Evolutionary conservation across 2,329 filamentous ascomycete genomes (phyloP), one percentile per base, ranked within the genome.

Genomic region (Paramyrothecium roridum): DNA sequence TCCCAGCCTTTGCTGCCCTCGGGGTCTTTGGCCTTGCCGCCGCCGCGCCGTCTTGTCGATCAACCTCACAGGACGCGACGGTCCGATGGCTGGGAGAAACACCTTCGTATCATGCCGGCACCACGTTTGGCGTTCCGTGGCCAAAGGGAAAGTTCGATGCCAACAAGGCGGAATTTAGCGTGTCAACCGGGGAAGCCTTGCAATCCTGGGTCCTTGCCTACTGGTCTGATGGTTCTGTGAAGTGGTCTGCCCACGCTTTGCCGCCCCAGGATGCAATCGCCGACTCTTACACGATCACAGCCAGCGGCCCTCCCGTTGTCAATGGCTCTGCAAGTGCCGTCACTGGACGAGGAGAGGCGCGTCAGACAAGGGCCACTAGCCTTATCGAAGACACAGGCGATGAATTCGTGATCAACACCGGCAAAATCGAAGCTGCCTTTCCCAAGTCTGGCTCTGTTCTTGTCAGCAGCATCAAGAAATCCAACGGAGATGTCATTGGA

Each of bases 171-270:
- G 60, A 62, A 7, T 76, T 78, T 57, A 65, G 65, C 8, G 65
- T 71, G 22, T 59, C 60, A 1, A 58, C 59, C 20, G 65, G 63
- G 6, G 62, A 61, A 1, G 63, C 33, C 20, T 54, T 63, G 43
- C 33, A 52, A 8, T 81, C 82, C 0, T 85, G 83, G 82, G 70
- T 76, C 3, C 85, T 79, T 1, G 81, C 78, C 0, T 83, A 81
- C 63, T 86, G 83, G 83, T 74, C 77, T 1, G 83, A 86, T 66
- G 80, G 79, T 23, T 84, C 83, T 0, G 73, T 85, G 53, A 86
- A 85, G 62, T 86, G 83, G 83, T 83, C 80, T 3, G 82, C 76
- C 1, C 83, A 86, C 61, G 81, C 83, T 0, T 70, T 86, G 47
- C 66, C 75, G 13, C 75, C 70, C 6, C 74, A 73, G 0, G 73